A percentile compares a stretch with the other conserved stretches of the same genome.
Conservation (phyloP, 352 stramenopile genomes). For the Globisporangium recalcitrans region DNA sequence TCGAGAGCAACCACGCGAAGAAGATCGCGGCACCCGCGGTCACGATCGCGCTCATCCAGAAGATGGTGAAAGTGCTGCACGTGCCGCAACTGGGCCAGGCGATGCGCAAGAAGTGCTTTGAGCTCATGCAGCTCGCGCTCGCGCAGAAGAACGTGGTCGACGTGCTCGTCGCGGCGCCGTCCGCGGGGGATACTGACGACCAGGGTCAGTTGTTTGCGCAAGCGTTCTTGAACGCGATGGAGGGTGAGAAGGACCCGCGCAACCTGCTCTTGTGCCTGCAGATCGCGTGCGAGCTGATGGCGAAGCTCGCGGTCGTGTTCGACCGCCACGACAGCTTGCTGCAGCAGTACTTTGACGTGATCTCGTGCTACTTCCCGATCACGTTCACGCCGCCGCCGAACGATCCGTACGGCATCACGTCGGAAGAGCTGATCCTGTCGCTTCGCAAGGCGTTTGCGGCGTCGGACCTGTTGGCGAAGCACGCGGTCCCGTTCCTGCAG, state of each 20-base stretch:
- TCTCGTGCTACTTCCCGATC: constrained; percentile 90
- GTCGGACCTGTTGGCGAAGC: constrained; percentile 68
- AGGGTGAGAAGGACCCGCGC: constrained; percentile 88
- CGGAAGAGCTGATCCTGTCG: constrained; percentile 76
- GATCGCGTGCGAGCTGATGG: constrained; percentile 57
- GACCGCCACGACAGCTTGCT: constrained; percentile 55
- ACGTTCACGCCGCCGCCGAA: constrained; percentile 89
- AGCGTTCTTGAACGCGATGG: constrained; percentile 78
- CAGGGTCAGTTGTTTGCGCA: constrained; percentile 56
- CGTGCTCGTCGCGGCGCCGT: constrained; percentile 32
- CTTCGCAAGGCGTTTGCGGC: constrained; percentile 76
- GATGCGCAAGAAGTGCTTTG: constrained; percentile 84
- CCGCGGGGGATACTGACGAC: constrained; percentile 21
- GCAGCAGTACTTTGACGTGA: constrained; percentile 87
- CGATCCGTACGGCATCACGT: constrained; percentile 88
- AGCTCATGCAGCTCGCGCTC: constrained; percentile 71
- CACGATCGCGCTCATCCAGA: constrained; percentile 57
- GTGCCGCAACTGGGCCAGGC: constrained; percentile 78
- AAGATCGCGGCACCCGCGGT: constrained; percentile 46
- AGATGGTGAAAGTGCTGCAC: constrained; percentile 59
- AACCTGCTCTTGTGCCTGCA: constrained; percentile 79
- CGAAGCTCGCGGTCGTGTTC: constrained; percentile 56
- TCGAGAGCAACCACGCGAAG: constrained; percentile 60
- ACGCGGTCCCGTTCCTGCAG: constrained; percentile 83
- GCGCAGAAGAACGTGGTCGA: constrained; percentile 50